These are phyloP conservation scores for Nemophila menziesii DNA, from an alignment of 257 asterid species.

Conservation along the genomic window DNA sequence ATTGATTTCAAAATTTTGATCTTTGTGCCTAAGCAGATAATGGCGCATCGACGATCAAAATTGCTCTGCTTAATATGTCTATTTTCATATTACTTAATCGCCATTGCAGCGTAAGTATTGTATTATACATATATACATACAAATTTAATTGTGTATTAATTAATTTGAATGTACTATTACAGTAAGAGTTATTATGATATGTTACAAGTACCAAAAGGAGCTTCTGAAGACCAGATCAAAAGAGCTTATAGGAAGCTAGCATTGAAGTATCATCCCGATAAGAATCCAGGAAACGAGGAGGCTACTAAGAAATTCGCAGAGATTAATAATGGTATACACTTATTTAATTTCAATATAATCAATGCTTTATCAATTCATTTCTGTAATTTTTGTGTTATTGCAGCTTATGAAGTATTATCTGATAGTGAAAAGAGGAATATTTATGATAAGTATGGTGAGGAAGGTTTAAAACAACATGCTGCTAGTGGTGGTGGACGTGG, in stretches of 20 bases:
- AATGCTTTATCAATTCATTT: neutral
- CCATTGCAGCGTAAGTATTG: constrained; percentile 69
- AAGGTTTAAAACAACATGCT: constrained; percentile 87
- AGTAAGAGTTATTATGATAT: constrained; percentile 82
- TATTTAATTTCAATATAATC: too few species aligned
- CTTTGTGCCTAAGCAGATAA: constrained; percentile 6
- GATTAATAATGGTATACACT: constrained; percentile 56
- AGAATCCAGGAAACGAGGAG: constrained; percentile 83
- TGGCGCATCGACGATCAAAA: constrained; percentile 70
- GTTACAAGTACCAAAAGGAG: constrained; percentile 63
- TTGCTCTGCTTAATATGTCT: constrained; percentile 36
- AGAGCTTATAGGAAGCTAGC: constrained; percentile 90
- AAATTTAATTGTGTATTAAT: neutral
- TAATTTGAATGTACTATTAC: constrained; percentile 6
- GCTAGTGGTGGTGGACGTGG: constrained; percentile 65
- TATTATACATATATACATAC: neutral
- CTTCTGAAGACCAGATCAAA: constrained; percentile 84
- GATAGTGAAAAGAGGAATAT: constrained; percentile 78
- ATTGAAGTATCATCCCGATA: constrained; percentile 84
- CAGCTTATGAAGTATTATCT: constrained; percentile 87
- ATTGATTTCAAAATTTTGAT: neutral
- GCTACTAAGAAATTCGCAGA: constrained; percentile 88
- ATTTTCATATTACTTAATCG: constrained; percentile 30
- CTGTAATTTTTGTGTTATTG: neutral
- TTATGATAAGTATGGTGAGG: constrained; percentile 80